These are phyloP conservation scores for Speleostelium caveatum DNA, from an alignment of 78 protist species.

Conservation along the genomic window DNA sequence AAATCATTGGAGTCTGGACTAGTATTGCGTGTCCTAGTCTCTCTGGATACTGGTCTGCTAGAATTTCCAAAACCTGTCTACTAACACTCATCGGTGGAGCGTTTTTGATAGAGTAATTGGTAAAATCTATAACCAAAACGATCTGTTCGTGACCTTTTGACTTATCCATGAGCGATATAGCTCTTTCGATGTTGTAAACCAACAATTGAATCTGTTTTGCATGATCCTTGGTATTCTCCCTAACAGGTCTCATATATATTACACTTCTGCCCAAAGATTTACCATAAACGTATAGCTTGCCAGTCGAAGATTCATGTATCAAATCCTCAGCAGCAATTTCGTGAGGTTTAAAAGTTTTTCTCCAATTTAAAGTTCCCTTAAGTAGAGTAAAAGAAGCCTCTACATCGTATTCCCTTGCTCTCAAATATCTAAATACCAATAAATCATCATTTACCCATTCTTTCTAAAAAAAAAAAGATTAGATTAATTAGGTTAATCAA, in stretches of 20 bases:
- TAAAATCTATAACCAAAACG: conserved; percentile 73
- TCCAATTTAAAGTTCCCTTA: conserved; percentile 57
- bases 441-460: conserved; percentile 58
- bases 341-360: conserved; percentile 42
- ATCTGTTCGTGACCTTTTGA: conserved; percentile 73
- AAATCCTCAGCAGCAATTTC: conserved; percentile 67
- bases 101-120: conserved; percentile 73
- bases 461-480: conserved; percentile 3
- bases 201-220: conserved; percentile 59
- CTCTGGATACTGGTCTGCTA: conserved; percentile 77
- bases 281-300: conserved; percentile 76
- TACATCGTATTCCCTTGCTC: conserved; percentile 69
- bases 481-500: background rate
- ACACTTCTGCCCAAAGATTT: conserved; percentile 53
- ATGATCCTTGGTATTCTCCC: conserved; percentile 80
- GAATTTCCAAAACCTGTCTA: conserved; percentile 47
- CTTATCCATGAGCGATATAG: conserved; percentile 50
- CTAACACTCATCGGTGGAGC: conserved; percentile 81
- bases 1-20: conserved; percentile 55
- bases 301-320: conserved; percentile 74
- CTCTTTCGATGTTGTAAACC: conserved; percentile 67
- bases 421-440: conserved; percentile 47
- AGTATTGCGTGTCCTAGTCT: conserved; percentile 82
- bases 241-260: conserved; percentile 58
- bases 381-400: conserved; percentile 16